These are phyloP conservation scores for Furcasterigmium furcatum DNA, from an alignment of 2,329 filamentous ascomycete genomes.

Conservation along the genomic window DNA sequence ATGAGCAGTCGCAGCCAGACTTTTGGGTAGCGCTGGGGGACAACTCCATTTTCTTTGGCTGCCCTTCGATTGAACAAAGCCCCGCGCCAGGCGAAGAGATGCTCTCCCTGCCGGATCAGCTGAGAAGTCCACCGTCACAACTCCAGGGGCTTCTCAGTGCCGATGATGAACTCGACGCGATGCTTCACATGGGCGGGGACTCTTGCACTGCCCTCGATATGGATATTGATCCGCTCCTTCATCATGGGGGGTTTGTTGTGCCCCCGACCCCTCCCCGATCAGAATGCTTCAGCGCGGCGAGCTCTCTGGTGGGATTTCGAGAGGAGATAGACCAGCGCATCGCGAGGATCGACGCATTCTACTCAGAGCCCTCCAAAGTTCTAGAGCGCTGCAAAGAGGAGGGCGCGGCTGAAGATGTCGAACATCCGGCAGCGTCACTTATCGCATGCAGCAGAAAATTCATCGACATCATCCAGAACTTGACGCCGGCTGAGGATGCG, in stretches of 20 bases:
- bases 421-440: slow-evolving; percentile 12
- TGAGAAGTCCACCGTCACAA: slow-evolving; percentile 9
- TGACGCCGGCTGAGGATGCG: slow-evolving; percentile 8
- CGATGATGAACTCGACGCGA: slow-evolving; percentile 9
- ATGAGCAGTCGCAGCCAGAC: slow-evolving; percentile 7
- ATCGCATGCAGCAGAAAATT: slow-evolving; percentile 11
- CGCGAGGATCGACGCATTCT: slow-evolving; percentile 8
- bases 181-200: slow-evolving; percentile 8
- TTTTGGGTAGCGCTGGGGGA: slow-evolving; percentile 9
- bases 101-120: slow-evolving; percentile 7
- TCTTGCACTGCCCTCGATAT: slow-evolving; percentile 9
- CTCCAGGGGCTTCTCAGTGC: slow-evolving; percentile 11
- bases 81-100: slow-evolving; percentile 6
- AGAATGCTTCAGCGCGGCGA: slow-evolving; percentile 10
- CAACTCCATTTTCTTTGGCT: slow-evolving; percentile 6
- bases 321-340: slow-evolving; percentile 14
- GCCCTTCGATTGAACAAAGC: slow-evolving; percentile 9
- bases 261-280: slow-evolving; percentile 2
- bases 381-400: slow-evolving; percentile 12
- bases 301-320: slow-evolving; percentile 11
- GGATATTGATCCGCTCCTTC: slow-evolving; percentile 4
- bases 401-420: slow-evolving; percentile 3
- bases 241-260: neutral
- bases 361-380: slow-evolving; percentile 9
- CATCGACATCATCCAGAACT: slow-evolving; percentile 11